Evolutionary conservation across 1,139 yeast genomes (phyloP).

Genomic region (Blastobotrys arbuscula): DNA sequence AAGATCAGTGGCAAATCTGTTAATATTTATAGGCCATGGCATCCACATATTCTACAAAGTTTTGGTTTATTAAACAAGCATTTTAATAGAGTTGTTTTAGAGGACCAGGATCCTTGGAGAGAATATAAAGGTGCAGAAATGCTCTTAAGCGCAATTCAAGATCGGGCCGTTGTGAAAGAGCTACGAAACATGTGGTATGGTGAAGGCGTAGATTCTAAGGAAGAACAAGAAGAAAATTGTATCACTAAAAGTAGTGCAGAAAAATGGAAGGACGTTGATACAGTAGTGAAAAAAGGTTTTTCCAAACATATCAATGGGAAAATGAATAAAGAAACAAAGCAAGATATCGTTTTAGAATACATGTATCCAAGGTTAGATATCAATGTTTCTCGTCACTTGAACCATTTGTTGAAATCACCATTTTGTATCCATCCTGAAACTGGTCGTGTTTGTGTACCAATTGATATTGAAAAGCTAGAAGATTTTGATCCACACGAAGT

Average conservation of each 20-base stretch:
- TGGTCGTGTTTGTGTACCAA: conserved; percentile 95
- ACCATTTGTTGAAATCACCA: conserved; percentile 94
- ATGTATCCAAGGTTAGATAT: conserved; percentile 90
- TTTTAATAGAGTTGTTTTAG: conserved; percentile 60
- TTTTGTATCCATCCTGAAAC: conserved; percentile 97
- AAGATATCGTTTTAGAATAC: conserved; percentile 73
- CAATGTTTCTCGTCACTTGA: conserved; percentile 84
- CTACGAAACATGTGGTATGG: conserved; percentile 47
- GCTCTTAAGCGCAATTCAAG: conserved; percentile 59
- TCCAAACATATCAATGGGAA: conserved; percentile 35
- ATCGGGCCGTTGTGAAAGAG: conserved; percentile 47
- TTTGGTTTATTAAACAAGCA: conserved; percentile 57
- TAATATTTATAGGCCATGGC: conserved; percentile 70
- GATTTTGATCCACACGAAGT: conserved; percentile 76
- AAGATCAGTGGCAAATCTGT: conserved; percentile 43
- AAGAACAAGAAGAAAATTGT: conserved; percentile 26
- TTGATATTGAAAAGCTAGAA: conserved; percentile 50
- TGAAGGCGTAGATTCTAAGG: neutral
- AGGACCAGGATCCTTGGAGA: conserved; percentile 85
- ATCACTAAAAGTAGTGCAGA: conserved; percentile 45
- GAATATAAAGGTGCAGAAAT: conserved; percentile 47
- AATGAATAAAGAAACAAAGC: conserved; percentile 63
- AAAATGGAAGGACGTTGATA: conserved; percentile 83
- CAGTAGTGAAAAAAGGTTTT: conserved; percentile 46
- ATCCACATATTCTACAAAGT: conserved; percentile 71